Evolutionary conservation across 2,329 filamentous ascomycete species (phyloP).

Genomic region (Talaromyces verruculosus): DNA sequence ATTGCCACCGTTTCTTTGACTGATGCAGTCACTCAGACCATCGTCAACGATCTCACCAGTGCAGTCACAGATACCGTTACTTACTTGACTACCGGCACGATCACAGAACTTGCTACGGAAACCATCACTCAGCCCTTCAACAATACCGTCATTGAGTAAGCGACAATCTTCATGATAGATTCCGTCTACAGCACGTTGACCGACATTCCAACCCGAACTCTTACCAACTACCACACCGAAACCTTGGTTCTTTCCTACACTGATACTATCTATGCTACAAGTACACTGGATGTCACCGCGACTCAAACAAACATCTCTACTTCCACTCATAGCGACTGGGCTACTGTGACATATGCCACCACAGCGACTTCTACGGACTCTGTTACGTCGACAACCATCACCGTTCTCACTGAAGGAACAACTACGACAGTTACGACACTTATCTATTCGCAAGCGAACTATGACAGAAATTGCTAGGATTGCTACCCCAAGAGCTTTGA

Average conservation of each 20-base stretch:
- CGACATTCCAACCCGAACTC: not conserved
- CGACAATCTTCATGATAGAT: not conserved
- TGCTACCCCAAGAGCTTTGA: not conserved
- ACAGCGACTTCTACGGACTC: not conserved
- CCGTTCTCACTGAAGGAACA: not conserved
- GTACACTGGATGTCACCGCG: not conserved
- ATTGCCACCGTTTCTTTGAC: not conserved
- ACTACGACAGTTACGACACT: not conserved
- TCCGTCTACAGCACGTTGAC: conserved; percentile 1
- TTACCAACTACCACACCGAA: not conserved
- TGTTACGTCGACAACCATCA: not conserved
- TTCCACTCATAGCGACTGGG: not conserved
- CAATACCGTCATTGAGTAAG: conserved; percentile 2
- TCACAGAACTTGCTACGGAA: not conserved
- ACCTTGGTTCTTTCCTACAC: not conserved
- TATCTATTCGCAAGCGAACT: not conserved
- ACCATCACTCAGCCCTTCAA: not conserved
- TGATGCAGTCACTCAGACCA: not conserved
- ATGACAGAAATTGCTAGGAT: not conserved
- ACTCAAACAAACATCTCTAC: not conserved
- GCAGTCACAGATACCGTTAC: not conserved
- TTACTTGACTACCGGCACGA: not conserved
- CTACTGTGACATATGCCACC: not conserved
- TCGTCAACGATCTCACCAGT: not conserved
- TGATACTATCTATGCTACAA: not conserved